Percentiles rank a stretch among this genome's conserved stretches.
Evolutionary conservation across 1,139 yeast genomes (phyloP).

Genomic region (Protomyces gravidus): DNA sequence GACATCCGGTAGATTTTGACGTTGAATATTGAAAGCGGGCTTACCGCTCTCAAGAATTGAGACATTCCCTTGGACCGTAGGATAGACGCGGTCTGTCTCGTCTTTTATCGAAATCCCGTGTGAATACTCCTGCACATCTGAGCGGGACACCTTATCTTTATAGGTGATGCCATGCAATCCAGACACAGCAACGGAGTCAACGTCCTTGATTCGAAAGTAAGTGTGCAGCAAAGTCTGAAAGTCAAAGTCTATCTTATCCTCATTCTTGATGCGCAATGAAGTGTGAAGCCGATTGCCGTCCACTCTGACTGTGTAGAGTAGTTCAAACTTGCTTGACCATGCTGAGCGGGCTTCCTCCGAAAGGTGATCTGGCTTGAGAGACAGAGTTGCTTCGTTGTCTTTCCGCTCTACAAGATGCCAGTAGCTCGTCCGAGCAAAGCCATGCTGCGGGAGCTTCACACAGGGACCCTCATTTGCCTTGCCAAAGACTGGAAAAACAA

Average conservation of each 20-base stretch:
- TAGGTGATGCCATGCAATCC: slow-evolving; percentile 69
- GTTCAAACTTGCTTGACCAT: slow-evolving; percentile 72
- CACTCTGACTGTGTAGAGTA: slow-evolving; percentile 64
- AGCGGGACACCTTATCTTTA: slow-evolving; percentile 60
- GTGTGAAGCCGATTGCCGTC: slow-evolving; percentile 56
- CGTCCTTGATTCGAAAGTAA: slow-evolving; percentile 59
- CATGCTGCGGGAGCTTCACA: slow-evolving; percentile 81
- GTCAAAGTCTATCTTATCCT: slow-evolving; percentile 53
- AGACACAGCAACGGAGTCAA: slow-evolving; percentile 68
- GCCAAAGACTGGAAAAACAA: slow-evolving; percentile 62
- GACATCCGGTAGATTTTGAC: slow-evolving; percentile 13
- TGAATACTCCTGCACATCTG: slow-evolving; percentile 3
- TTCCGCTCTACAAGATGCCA: slow-evolving; percentile 47
- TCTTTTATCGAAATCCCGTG: not conserved
- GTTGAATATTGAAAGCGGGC: slow-evolving; percentile 5
- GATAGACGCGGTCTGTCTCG: slow-evolving; percentile 28
- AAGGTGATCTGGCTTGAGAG: slow-evolving; percentile 77
- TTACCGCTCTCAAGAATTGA: slow-evolving; percentile 8
- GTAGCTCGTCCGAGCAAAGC: slow-evolving; percentile 79
- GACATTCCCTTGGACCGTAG: not conserved
- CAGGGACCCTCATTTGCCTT: slow-evolving; percentile 52
- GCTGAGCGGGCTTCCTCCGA: slow-evolving; percentile 51
- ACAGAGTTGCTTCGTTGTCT: slow-evolving; percentile 72
- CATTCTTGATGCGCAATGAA: slow-evolving; percentile 71
- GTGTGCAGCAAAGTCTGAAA: slow-evolving; percentile 96